These are phyloP conservation scores for Ascosphaera aggregata DNA, from an alignment of 2,329 filamentous ascomycete genomes.

Conservation along the genomic window DNA sequence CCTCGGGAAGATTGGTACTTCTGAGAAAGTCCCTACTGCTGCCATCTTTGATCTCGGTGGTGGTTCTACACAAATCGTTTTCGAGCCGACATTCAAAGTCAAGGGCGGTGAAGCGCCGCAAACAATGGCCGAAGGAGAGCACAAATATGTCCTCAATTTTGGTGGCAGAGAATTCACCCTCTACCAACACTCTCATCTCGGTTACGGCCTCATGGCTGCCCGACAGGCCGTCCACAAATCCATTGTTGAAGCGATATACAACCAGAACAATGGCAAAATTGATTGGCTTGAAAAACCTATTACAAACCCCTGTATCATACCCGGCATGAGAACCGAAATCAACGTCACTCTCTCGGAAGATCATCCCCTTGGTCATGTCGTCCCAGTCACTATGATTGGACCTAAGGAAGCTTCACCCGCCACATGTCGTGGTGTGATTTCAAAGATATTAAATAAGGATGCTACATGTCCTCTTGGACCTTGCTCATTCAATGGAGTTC, in stretches of 20 bases:
- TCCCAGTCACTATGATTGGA: conserved; percentile 70
- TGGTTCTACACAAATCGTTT: conserved; percentile 95
- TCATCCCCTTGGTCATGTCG: conserved; percentile 39
- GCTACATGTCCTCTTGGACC: conserved; percentile 57
- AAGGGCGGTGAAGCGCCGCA: conserved; percentile 61
- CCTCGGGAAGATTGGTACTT: conserved; percentile 85
- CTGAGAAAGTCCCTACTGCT: conserved; percentile 73
- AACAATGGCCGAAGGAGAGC: conserved; percentile 67
- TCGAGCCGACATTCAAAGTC: conserved; percentile 77
- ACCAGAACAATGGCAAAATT: conserved; percentile 33
- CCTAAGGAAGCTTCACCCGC: conserved; percentile 47
- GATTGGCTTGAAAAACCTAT: conserved; percentile 50
- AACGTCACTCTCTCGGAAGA: conserved; percentile 44
- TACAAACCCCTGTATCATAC: conserved; percentile 65
- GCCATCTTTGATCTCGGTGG: conserved; percentile 92
- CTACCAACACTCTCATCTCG: conserved; percentile 95
- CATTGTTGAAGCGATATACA: conserved; percentile 48
- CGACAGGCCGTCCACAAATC: conserved; percentile 62
- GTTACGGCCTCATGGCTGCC: conserved; percentile 89
- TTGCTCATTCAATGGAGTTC: conserved; percentile 96
- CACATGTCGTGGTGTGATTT: conserved; percentile 73
- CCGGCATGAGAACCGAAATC: conserved; percentile 52
- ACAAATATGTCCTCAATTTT: conserved; percentile 84
- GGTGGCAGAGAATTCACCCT: conserved; percentile 77
- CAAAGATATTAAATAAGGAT: conserved; percentile 80